Evolutionary conservation across 257 asterid species (phyloP), one percentile per base, ranked within the genome.

Genomic region (Gardenia jasminoides): DNA sequence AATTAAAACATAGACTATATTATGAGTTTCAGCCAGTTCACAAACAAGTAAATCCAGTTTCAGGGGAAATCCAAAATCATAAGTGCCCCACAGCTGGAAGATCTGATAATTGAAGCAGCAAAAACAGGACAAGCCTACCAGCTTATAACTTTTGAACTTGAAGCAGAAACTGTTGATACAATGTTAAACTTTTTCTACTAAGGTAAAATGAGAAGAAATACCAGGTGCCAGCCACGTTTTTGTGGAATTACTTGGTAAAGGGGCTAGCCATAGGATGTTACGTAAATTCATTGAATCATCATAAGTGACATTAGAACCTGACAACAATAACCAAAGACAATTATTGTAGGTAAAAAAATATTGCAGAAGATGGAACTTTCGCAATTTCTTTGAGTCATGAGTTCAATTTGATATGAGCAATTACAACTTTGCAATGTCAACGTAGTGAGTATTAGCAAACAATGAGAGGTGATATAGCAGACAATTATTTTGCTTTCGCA

Each of bases 231-330:
- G 80, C 99, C 98, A 94, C 70, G 82, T 81, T 30, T 80, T 72
- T 1, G 86, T 58, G 36, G 94, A 88, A 85, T 66, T 80, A 86
- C 94, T 88, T 74, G 98, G 96, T 78, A 93, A 81, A 6, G 99
- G 99, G 85, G 99, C 98, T 67, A 94, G 95, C 99, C 99, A 94
- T 80, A 94, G 80, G 80, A 94, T 90, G 84, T 94, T 94, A 71
- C 99, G 90, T 83, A 94, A 84, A 86, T 94, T 91, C 94, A 94
- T 94, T 71, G 90, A 87, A 82, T 93, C 88, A 52, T 94, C 97
- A 54, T 91, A 93, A 30, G 90, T 71, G 67, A 90, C 93, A 77
- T 90, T 83, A 80, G 97, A 90, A 70, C 98, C 99, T 93, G 94
- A 47, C 65, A 83, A 71, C 76, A 76, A 75, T 69, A 64, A 80